Evolutionary conservation across 352 stramenopile species (phyloP), one percentile per base, ranked within the genome.

Genomic region (Pythium oligandrum): DNA sequence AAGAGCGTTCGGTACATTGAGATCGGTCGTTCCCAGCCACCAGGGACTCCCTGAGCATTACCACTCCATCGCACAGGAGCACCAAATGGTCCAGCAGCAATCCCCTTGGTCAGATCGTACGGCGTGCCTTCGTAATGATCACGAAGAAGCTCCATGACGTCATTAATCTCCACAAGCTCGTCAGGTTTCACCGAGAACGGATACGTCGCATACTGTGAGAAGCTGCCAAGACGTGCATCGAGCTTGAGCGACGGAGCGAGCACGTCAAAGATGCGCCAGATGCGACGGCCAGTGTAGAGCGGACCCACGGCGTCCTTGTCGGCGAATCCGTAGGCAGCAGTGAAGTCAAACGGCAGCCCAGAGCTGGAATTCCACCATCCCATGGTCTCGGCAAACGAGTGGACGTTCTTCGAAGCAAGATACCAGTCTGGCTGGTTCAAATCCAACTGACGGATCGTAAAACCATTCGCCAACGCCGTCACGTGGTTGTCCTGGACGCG

Each of bases 91-190:
- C 93, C 93, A 39, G 82, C 88, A 4, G 85, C 75, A 31, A 93
- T 53, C 0, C 86, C 86, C 64, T 95, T 81, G 5, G 71, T 89
- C 71, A 96, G 83, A 53, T 95, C 81, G 59, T 92, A 98, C 42
- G 66, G 51, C 3, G 90, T 98, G 34, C 83, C 86, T 79, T 97
- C 70, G 57, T 97, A 97, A 58, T 96, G 83, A 55, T 97, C 86
- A 0, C 89, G 75, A 40, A 96, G 68, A 6, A 96, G 64, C 40
- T 82, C 63, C 71, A 96, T 93, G 9, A 97, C 68, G 42, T 93
- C 74, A 37, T 78, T 63, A 5, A 81, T 47, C 12, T 68, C 66
- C 10, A 98, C 57, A 0, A 38, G 51, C 33, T 48, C 38, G 48
- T 97, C 90, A 0, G 90, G 83, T 40, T 79, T 76, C 5, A 96